Percentiles rank a stretch among this genome's conserved stretches.
These are phyloP conservation scores for Globisporangium echinulatum DNA, from an alignment of 352 stramenopile species.

Conservation along the genomic window DNA sequence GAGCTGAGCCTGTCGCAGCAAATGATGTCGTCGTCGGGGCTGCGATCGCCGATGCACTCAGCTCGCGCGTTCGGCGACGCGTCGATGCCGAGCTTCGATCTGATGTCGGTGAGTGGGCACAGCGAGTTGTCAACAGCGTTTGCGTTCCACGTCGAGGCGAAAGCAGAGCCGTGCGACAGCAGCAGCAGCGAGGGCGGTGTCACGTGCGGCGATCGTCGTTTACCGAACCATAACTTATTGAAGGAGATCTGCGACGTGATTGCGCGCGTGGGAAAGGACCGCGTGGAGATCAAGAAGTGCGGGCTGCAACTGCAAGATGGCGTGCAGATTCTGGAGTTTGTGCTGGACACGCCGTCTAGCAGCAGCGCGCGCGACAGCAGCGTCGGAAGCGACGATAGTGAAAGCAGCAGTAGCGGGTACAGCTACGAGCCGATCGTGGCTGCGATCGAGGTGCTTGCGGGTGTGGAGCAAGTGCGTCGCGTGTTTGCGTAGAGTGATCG, in stretches of 20 bases:
- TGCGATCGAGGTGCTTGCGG: conserved; percentile 36
- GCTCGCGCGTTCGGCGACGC: conserved; percentile 12
- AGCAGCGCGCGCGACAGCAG: conserved; percentile 14
- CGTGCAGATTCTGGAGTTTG: conserved; percentile 74
- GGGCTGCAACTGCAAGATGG: conserved; percentile 67
- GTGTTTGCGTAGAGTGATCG: background rate
- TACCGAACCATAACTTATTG: conserved; percentile 84
- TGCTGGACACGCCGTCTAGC: conserved; percentile 39
- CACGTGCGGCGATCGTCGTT: conserved; percentile 35
- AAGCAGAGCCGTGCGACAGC: conserved; percentile 25
- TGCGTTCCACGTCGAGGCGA: conserved; percentile 64
- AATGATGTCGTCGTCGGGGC: conserved; percentile 43
- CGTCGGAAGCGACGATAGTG: conserved; percentile 1
- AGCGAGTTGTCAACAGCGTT: conserved; percentile 25
- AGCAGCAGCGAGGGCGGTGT: conserved; percentile 27
- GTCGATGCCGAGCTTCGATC: conserved; percentile 17
- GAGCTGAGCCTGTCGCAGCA: conserved; percentile 55
- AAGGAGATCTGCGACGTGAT: conserved; percentile 82
- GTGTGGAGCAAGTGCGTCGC: conserved; percentile 30
- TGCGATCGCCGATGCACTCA: conserved; percentile 38
- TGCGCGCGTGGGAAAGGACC: conserved; percentile 37
- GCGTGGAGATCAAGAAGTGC: conserved; percentile 80
- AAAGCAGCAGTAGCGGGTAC: conserved; percentile 5
- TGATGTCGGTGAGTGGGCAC: conserved; percentile 3
- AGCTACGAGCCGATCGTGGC: conserved; percentile 27